Evolutionary conservation across 176 grass and related monocot genomes (phyloP).

Genomic region (Carex myosuroides): DNA sequence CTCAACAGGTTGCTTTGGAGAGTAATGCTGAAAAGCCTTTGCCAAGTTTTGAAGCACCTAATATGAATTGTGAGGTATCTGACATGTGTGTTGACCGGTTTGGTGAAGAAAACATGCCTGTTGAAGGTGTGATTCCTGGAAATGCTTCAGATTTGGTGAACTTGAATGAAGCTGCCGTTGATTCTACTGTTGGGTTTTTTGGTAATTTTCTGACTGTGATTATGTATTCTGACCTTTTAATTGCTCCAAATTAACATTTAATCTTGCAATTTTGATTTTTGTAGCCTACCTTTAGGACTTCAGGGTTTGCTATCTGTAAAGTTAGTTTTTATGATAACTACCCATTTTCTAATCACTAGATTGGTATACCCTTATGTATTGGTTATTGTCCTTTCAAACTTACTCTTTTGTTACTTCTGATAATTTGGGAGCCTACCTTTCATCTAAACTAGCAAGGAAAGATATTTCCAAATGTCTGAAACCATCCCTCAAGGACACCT

Average conservation of each 20-base stretch:
- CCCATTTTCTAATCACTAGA: background rate
- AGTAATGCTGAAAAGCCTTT: slow-evolving; percentile 1
- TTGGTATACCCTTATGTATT: background rate
- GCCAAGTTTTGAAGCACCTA: background rate
- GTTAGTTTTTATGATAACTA: background rate
- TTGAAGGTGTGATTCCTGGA: background rate
- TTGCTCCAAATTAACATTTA: background rate
- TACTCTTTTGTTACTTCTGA: background rate
- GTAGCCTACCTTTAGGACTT: background rate
- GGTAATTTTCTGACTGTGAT: background rate
- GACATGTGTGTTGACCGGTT: background rate
- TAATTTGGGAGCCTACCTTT: background rate
- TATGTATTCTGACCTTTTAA: background rate
- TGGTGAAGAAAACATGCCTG: slow-evolving; percentile 1
- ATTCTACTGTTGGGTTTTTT: slow-evolving; percentile 4
- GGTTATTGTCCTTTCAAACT: background rate
- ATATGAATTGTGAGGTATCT: background rate
- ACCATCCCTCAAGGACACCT: background rate
- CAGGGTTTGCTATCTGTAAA: background rate
- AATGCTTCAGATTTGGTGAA: slow-evolving; percentile 9
- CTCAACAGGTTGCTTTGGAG: background rate
- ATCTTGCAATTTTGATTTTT: background rate
- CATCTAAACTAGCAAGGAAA: background rate
- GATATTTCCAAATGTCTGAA: background rate
- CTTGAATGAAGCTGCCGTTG: background rate